Evolutionary conservation across 2,329 filamentous ascomycete species (phyloP).

Genomic region (Penicillium frequentans): DNA sequence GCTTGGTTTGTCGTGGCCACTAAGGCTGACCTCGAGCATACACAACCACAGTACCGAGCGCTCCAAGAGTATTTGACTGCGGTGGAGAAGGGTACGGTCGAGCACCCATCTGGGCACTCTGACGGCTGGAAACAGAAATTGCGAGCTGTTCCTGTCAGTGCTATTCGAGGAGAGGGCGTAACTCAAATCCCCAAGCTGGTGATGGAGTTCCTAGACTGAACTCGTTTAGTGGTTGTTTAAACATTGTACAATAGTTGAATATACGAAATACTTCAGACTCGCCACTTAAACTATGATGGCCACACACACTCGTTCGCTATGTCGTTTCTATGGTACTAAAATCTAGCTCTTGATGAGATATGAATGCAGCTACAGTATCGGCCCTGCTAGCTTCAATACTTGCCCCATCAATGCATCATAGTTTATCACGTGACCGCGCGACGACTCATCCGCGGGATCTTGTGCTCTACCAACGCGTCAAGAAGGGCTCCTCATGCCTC

Average conservation of each 20-base stretch:
- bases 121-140: constrained; percentile 61
- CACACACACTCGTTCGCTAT: not conserved
- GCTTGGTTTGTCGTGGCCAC: constrained; percentile 96
- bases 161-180: constrained; percentile 82
- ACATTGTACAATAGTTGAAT: not conserved
- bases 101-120: constrained; percentile 73
- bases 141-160: constrained; percentile 79
- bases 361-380: not conserved
- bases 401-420: constrained; percentile 15
- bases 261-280: not conserved
- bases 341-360: not conserved
- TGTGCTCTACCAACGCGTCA: constrained; percentile 18
- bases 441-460: not conserved
- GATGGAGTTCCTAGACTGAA: constrained; percentile 42
- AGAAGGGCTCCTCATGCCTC: constrained; percentile 41
- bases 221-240: not conserved
- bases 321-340: not conserved
- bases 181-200: constrained; percentile 51
- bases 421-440: constrained; percentile 9
- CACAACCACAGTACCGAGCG: constrained; percentile 71
- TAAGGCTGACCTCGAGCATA: constrained; percentile 80
- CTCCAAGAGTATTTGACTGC: constrained; percentile 70
- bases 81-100: constrained; percentile 61
- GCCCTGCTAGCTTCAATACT: too few relatives aligned
- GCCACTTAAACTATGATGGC: not conserved